These are phyloP conservation scores for Sarocladiaceae sp. DNA, from an alignment of 2,329 filamentous ascomycete genomes.

Conservation along the genomic window DNA sequence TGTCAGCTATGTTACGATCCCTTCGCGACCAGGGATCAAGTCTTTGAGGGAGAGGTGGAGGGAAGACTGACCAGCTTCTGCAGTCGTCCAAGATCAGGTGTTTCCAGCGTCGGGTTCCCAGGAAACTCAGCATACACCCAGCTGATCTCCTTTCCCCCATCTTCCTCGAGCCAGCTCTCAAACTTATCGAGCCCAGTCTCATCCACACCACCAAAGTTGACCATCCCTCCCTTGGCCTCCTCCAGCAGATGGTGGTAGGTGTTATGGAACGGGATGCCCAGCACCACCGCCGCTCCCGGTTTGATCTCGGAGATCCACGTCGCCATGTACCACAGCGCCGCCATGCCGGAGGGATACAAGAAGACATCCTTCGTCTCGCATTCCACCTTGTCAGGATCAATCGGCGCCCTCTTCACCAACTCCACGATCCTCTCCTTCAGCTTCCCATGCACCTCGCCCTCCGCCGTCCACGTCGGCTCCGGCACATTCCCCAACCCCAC, in stretches of 20 bases:
- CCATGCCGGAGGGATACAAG: conserved; percentile 50
- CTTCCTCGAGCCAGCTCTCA: conserved; percentile 36
- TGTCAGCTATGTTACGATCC: not conserved
- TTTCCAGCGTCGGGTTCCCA: conserved; percentile 29
- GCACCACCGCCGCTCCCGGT: conserved; percentile 30
- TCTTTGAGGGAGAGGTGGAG: not conserved
- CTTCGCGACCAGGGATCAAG: not conserved
- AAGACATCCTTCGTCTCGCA: conserved; percentile 36
- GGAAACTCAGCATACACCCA: conserved; percentile 42
- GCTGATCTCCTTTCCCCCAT: conserved; percentile 31
- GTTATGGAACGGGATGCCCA: conserved; percentile 47
- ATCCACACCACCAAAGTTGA: conserved; percentile 41
- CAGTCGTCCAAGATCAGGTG: conserved; percentile 26
- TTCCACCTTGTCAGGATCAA: conserved; percentile 20
- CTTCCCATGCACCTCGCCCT: conserved; percentile 28
- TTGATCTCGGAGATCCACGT: conserved; percentile 28
- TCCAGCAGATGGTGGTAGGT: conserved; percentile 42
- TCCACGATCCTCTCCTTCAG: conserved; percentile 34
- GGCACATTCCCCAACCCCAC: conserved; percentile 17
- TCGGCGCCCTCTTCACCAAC: conserved; percentile 34
- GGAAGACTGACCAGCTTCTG: conserved; percentile 30
- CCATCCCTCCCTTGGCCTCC: conserved; percentile 34
- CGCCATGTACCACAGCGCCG: conserved; percentile 38
- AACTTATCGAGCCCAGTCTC: conserved; percentile 34
- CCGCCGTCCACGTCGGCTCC: conserved; percentile 31